phyloP scores from a whole-genome alignment of 2,329 filamentous ascomycete genomes.

The Penicillium verrucosum region DNA sequence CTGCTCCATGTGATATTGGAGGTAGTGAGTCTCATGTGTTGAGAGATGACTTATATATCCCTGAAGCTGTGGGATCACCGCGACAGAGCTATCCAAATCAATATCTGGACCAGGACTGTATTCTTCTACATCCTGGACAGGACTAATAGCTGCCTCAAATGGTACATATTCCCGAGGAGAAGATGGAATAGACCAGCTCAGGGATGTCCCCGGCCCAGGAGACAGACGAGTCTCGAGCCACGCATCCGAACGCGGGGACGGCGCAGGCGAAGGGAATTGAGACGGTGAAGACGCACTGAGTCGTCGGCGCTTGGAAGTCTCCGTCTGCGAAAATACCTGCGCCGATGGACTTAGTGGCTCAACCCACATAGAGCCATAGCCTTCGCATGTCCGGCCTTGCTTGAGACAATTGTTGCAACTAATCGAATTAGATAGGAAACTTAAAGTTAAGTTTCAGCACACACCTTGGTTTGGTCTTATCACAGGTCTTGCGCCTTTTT shows the following conservation, averaged over 20 bases:
- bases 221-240: slow-evolving; percentile 12
- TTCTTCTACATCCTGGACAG: neutral
- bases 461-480: slow-evolving; percentile 38
- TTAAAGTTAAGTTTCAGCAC: neutral
- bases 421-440: neutral
- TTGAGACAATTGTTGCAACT: slow-evolving; percentile 32
- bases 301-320: slow-evolving; percentile 20
- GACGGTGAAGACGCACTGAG: slow-evolving; percentile 19
- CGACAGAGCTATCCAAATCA: neutral
- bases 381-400: slow-evolving; percentile 36
- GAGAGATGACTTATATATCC: slow-evolving; percentile 28
- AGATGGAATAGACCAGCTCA: slow-evolving; percentile 4
- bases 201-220: slow-evolving; percentile 4
- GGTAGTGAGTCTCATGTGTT: slow-evolving; percentile 33
- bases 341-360: slow-evolving; percentile 34
- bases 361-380: slow-evolving; percentile 39
- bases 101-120: neutral
- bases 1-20: slow-evolving; percentile 38
- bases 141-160: neutral
- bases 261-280: slow-evolving; percentile 9
- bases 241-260: slow-evolving; percentile 12
- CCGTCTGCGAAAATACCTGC: slow-evolving; percentile 27
- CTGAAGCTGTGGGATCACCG: slow-evolving; percentile 15
- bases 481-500: slow-evolving; percentile 38
- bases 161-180: slow-evolving; percentile 5